A percentile compares a stretch with the other conserved stretches of the same genome.
Conservation (phyloP, 2,329 filamentous ascomycete species). For the Diaporthe sp. region DNA sequence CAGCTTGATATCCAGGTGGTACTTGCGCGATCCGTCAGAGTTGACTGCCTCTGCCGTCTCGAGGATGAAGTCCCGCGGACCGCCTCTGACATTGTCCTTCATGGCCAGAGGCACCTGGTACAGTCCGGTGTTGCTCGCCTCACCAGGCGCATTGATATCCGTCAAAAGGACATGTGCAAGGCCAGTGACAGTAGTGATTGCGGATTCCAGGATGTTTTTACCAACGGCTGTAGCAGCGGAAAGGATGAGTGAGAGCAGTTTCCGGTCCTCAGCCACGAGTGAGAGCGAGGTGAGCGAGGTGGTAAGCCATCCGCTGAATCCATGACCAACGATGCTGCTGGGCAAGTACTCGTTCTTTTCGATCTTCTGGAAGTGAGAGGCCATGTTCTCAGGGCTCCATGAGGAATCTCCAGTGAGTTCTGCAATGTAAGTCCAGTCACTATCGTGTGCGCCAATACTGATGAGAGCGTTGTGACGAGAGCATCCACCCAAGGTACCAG, state of each 20-base stretch:
- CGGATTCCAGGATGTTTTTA: conserved; percentile 18
- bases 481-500: conserved; percentile 45
- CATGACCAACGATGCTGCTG: conserved; percentile 56
- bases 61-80: conserved; percentile 47
- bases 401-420: conserved; percentile 61
- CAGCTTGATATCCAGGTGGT: conserved; percentile 56
- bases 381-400: conserved; percentile 63
- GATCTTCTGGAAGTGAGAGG: conserved; percentile 59
- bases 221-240: conserved; percentile 34
- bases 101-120: conserved; percentile 58
- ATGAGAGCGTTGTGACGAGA: conserved; percentile 64
- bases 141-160: conserved; percentile 43
- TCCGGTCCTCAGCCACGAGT: conserved; percentile 59
- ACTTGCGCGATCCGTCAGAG: conserved; percentile 43
- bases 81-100: conserved; percentile 53
- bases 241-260: conserved; percentile 48
- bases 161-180: conserved; percentile 31
- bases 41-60: conserved; percentile 54
- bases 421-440: conserved; percentile 62
- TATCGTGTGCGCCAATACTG: conserved; percentile 60
- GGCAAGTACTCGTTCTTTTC: conserved; percentile 55
- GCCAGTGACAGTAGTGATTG: conserved; percentile 31
- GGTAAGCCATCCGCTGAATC: conserved; percentile 62
- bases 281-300: conserved; percentile 50
- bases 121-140: conserved; percentile 10